Evolutionary conservation across 345 rosid species (phyloP), one percentile per base, ranked within the genome.

Genomic region (Arabidopsis arenosa): DNA sequence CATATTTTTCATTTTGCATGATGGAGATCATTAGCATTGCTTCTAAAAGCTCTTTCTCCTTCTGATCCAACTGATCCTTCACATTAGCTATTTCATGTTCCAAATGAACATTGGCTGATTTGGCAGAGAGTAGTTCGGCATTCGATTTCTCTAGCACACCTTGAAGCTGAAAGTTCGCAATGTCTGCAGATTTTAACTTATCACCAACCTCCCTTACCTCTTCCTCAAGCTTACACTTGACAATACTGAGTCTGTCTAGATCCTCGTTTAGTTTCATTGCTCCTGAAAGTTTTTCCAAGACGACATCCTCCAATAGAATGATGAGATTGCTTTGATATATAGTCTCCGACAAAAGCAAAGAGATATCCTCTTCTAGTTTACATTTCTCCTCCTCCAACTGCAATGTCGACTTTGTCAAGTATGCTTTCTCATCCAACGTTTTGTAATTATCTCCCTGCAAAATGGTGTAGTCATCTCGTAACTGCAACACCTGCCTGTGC

Each of bases 291-390:
- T 81, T 84, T 57, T 86, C 88, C 62, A 76, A 66, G 63, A 88
- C 73, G 35, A 77, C 59, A 60, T 85, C 77, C 83, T 83, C 84
- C 76, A 86, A 79, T 76, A 90, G 75, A 35, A 83, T 63, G 75
- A 90, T 85, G 70, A 83, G 83, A 77, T 56, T 85, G 78, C 83
- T 82, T 80, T 87, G 89, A 74, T 83, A 88, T 21, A 88, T 47
- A 14, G 76, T 75, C 77, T 90, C 94, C 5, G 74, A 74, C 43
- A 88, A 80, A 57, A 84, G 63, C 17, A 76, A 60, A 72, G 54
- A 72, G 69, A 76, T 86, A 63, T 95, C 92, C 66, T 85, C 93
- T 86, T 92, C 92, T 55, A 89, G 84, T 33, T 57, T 57, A 66
- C 49, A 41, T 78, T 81, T 91, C 78, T 79, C 89, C 66, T 76